A percentile compares a stretch with the other conserved stretches of the same genome.
Conservation (phyloP, 164 flowering plant genomes). For the Dillenia suffruticosa region DNA sequence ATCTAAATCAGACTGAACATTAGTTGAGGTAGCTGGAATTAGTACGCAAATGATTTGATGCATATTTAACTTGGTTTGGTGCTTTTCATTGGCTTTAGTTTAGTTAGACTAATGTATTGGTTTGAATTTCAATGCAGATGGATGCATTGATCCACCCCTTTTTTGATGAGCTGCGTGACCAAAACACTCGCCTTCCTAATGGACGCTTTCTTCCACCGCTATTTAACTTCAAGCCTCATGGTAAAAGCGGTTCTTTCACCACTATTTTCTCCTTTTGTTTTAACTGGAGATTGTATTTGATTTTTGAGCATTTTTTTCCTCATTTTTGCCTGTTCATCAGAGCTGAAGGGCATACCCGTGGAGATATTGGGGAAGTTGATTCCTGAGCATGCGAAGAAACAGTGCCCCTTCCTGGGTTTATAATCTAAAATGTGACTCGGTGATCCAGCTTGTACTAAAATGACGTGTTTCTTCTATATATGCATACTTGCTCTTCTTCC, state of each 20-base stretch:
- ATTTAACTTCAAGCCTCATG: conserved; percentile 77
- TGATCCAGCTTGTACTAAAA: background rate
- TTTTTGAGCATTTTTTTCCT: background rate
- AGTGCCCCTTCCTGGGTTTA: conserved; percentile 44
- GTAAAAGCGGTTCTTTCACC: conserved; percentile 20
- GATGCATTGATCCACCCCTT: conserved; percentile 70
- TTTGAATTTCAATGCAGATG: conserved; percentile 35
- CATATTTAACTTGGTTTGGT: background rate
- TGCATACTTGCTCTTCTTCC: conserved; percentile 1
- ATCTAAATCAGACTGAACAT: too few species aligned
- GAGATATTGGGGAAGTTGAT: conserved; percentile 50
- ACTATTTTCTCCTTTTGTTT: too few species aligned
- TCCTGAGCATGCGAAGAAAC: conserved; percentile 71
- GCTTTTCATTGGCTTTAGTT: background rate
- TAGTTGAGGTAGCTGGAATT: too few species aligned
- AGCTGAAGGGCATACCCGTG: conserved; percentile 47
- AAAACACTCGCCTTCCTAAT: conserved; percentile 60
- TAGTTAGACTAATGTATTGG: background rate
- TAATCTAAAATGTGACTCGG: conserved; percentile 13
- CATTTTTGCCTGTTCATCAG: conserved; percentile 18
- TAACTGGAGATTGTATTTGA: background rate
- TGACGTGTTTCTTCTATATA: conserved; percentile 5
- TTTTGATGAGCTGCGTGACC: conserved; percentile 76
- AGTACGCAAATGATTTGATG: too few species aligned
- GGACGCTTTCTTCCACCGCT: conserved; percentile 83